Evolutionary conservation across 768 basidiomycete genomes (phyloP), one percentile per base, ranked within the genome.

Genomic region (Multifurca ochricompacta): DNA sequence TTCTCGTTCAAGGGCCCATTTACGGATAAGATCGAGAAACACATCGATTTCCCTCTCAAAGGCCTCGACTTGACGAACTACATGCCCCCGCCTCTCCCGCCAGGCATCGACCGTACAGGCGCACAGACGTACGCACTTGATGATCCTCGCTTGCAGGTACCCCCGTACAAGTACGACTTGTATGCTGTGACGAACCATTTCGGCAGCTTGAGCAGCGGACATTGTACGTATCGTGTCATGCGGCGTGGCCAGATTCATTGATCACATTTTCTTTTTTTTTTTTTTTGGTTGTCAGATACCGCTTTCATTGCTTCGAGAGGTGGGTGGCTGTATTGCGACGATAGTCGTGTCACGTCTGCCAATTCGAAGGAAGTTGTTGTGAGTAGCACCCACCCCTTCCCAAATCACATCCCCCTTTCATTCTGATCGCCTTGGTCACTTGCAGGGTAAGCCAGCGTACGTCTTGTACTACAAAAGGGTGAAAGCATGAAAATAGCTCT

Each of bases 101-200:
- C 84, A 19, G 82, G 82, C 45, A 76, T 73, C 47, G 80, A 75
- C 53, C 71, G 71, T 4, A 74, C 74, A 9, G 62, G 48, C 42
- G 63, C 71, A 65, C 72, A 76, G 14, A 63, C 66, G 19, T 48
- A 52, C 46, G 32, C 40, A 3, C 50, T 30, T 14, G 82, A 87
- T 18, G 93, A 93, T 66, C 88, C 92, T 1, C 75, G 89, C 18
- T 74, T 79, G 16, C 90, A 93, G 68, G 65, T 82, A n/a, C 91
- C 90, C 19, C 92, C 92, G 2, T 97, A 91, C 67, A 79, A 74
- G 60, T 99, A 98, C 67, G 95, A 99, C 64, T 71, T 98, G 59
- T 98, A 96, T 65, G 94, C 77, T 9, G 93, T 98, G 37, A 95
- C 91, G 54, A 97, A 98, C 68, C 96, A 99, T 70, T 91, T 83